Conservation (phyloP, 495 filamentous ascomycete species). For the Penicillium goetzii region DNA sequence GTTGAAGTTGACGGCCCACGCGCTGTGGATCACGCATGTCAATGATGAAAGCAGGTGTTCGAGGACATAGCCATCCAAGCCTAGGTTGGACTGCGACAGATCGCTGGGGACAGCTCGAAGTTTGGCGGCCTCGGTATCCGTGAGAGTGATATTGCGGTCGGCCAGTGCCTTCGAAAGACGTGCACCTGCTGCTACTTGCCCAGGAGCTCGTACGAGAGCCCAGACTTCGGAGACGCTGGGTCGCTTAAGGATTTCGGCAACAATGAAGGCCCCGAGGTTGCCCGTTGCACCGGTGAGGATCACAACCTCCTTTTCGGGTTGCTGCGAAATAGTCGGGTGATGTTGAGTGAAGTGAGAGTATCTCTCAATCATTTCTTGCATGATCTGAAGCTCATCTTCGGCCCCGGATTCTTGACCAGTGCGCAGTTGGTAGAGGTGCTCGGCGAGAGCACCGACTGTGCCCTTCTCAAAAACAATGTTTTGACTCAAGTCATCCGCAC, state of each 20-base stretch:
- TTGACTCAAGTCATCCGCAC: constrained; percentile 40
- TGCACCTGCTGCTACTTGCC: constrained; percentile 29
- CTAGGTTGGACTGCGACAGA: constrained; percentile 46
- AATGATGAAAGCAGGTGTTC: constrained; percentile 43
- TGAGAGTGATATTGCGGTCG: constrained; percentile 28
- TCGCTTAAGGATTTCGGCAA: constrained; percentile 44
- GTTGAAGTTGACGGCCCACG: constrained; percentile 78
- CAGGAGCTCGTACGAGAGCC: constrained; percentile 60
- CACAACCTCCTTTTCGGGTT: constrained; percentile 25
- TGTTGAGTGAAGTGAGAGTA: constrained; percentile 46
- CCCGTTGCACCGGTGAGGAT: constrained; percentile 66
- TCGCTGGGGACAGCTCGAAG: constrained; percentile 30
- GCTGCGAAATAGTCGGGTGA: constrained; percentile 22
- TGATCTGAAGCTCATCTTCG: constrained; percentile 36
- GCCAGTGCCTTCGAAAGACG: constrained; percentile 28
- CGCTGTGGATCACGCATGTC: constrained; percentile 62
- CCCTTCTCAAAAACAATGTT: constrained; percentile 55
- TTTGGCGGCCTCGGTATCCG: constrained; percentile 25
- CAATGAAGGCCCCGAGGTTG: constrained; percentile 60
- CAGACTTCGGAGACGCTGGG: constrained; percentile 48
- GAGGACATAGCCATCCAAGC: constrained; percentile 44
- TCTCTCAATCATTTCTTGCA: constrained; percentile 43
- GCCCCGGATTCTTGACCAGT: constrained; percentile 28
- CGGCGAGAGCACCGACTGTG: constrained; percentile 40
- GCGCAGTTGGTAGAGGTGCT: constrained; percentile 30